Conservation (phyloP, 192 early-diverging fungal genomes). For the Physocladia obscura region DNA sequence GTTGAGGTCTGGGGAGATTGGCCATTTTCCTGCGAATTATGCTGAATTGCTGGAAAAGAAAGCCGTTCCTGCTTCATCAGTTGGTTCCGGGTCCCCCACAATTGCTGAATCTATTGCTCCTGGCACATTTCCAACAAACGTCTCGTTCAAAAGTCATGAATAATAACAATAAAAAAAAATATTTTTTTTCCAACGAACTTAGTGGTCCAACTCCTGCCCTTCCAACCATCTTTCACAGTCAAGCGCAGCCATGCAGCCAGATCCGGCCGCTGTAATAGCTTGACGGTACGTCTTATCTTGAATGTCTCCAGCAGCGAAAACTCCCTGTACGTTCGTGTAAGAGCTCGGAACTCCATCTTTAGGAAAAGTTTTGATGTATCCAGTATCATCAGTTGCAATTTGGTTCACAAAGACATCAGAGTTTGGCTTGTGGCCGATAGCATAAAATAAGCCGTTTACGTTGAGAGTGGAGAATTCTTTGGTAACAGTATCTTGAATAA, state of each 20-base stretch:
- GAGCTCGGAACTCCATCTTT: conserved; percentile 63
- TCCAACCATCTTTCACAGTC: conserved; percentile 95
- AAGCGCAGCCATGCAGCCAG: conserved; percentile 96
- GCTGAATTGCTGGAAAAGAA: conserved; percentile 73
- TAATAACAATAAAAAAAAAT: too few relatives aligned
- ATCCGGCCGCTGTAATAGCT: conserved; percentile 88
- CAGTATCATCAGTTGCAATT: conserved; percentile 79
- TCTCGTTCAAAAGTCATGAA: neutral
- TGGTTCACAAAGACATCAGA: conserved; percentile 53
- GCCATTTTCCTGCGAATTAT: conserved; percentile 89
- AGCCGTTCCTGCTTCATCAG: neutral
- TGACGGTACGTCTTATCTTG: conserved; percentile 96
- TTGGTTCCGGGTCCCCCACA: neutral
- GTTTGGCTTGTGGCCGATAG: conserved; percentile 89
- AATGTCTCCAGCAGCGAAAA: conserved; percentile 98
- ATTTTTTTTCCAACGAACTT: conserved; percentile 51
- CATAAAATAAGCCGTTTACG: conserved; percentile 94
- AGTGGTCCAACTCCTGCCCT: conserved; percentile 41
- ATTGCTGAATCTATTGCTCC: neutral
- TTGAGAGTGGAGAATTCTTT: conserved; percentile 63
- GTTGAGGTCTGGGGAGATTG: conserved; percentile 76
- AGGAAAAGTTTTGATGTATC: conserved; percentile 83
- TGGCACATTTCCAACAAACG: neutral
- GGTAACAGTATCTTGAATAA: conserved; percentile 76
- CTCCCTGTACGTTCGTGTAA: conserved; percentile 83